Conservation (phyloP, 306 rosid species). For the Sindora glabra region DNA sequence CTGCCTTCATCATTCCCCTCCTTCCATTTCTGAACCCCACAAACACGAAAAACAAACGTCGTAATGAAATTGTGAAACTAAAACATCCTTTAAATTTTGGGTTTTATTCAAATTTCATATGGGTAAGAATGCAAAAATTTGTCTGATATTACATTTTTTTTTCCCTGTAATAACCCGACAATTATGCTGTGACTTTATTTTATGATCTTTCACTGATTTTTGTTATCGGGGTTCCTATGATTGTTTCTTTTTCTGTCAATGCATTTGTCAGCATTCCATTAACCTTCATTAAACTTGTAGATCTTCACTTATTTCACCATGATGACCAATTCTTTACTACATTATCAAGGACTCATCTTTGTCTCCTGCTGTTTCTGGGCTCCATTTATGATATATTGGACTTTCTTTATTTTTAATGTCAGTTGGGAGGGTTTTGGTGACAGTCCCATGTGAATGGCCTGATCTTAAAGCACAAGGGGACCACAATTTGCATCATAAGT, state of each 20-base stretch:
- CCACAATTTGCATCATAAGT: neutral
- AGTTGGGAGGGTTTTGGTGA: neutral
- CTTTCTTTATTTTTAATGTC: neutral
- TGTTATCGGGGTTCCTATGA: neutral
- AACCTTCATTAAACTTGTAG: too few relatives aligned
- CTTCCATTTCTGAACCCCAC: too few relatives aligned
- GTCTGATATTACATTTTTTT: too few relatives aligned
- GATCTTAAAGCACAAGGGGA: neutral
- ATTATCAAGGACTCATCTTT: neutral
- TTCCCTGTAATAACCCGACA: too few relatives aligned
- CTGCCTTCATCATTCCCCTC: neutral
- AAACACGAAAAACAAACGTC: too few relatives aligned
- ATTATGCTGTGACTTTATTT: too few relatives aligned
- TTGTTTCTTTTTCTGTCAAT: neutral
- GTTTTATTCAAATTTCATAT: too few relatives aligned
- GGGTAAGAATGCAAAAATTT: too few relatives aligned
- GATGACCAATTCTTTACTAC: too few relatives aligned
- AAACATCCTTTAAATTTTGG: too few relatives aligned
- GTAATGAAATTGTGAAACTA: too few relatives aligned
- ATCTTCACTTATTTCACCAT: too few relatives aligned
- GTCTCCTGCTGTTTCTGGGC: neutral
- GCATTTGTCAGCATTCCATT: neutral
- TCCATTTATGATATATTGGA: neutral
- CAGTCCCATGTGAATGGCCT: neutral
- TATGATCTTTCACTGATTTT: neutral